Conservation (phyloP, 78 protist species). For the Monocercomonoides exilis region DNA sequence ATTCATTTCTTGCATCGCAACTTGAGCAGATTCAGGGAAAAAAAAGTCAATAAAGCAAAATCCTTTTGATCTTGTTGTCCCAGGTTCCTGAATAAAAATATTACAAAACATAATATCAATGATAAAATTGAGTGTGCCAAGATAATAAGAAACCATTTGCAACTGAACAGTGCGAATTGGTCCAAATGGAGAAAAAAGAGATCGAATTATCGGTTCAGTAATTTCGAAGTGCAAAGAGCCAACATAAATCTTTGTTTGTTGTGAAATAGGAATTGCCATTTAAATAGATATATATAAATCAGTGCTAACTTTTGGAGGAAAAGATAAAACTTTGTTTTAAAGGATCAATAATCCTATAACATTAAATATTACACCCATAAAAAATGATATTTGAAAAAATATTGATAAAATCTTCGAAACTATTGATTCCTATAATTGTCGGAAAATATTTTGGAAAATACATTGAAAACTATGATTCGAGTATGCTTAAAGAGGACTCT, state of each 20-base stretch:
- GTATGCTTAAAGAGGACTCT: no score
- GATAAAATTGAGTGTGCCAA: not conserved
- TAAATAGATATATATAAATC: no score
- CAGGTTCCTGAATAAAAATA: not conserved
- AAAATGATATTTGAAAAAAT: no score
- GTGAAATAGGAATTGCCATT: no score
- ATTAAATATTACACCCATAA: no score
- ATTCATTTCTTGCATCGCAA: not conserved
- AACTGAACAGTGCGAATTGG: not conserved
- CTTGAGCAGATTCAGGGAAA: not conserved
- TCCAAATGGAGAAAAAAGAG: not conserved
- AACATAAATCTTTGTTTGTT: not conserved
- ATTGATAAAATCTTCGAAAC: no score
- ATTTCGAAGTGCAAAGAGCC: slow-evolving; percentile 2
- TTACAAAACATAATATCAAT: not conserved
- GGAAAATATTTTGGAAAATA: no score
- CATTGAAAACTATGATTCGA: no score
- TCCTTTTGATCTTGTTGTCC: not conserved
- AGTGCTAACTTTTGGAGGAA: no score
- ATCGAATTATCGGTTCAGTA: not conserved
- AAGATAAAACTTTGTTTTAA: no score
- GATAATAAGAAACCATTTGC: not conserved
- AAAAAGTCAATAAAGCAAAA: not conserved
- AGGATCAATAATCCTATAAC: no score
- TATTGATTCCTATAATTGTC: no score